phyloP scores from a whole-genome alignment of 257 asterid species.

The Capsicum rhomboideum region DNA sequence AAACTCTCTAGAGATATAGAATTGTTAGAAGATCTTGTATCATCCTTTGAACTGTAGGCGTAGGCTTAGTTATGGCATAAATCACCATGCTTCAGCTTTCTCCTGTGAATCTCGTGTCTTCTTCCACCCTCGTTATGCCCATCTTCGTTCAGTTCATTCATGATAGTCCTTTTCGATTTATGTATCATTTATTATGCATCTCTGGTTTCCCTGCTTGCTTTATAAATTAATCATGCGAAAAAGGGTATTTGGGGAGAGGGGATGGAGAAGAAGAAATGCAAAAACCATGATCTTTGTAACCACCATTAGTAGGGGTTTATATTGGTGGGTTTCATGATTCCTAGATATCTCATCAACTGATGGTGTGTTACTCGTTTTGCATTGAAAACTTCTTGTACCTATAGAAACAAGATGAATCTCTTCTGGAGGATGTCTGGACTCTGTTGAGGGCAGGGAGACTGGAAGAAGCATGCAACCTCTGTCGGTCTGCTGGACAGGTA shows the following conservation, averaged over 20 bases:
- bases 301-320: background rate
- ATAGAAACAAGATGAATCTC: constrained; percentile 97
- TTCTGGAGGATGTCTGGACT: constrained; percentile 94
- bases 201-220: background rate
- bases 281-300: background rate
- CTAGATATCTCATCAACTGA: background rate
- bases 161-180: background rate
- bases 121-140: background rate
- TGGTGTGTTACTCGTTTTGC: background rate
- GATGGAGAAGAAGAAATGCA: background rate
- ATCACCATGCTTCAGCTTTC: background rate
- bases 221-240: background rate
- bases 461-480: constrained; percentile 86
- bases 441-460: constrained; percentile 88
- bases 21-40: background rate
- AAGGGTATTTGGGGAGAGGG: background rate
- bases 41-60: background rate
- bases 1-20: background rate
- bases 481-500: constrained; percentile 98
- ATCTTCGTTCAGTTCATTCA: background rate
- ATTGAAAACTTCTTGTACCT: background rate
- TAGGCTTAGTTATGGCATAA: background rate
- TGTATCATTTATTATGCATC: background rate
- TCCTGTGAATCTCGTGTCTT: background rate
- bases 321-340: background rate